Conservation (phyloP, 441 rosid genomes). For the Populus hybrid region DNA sequence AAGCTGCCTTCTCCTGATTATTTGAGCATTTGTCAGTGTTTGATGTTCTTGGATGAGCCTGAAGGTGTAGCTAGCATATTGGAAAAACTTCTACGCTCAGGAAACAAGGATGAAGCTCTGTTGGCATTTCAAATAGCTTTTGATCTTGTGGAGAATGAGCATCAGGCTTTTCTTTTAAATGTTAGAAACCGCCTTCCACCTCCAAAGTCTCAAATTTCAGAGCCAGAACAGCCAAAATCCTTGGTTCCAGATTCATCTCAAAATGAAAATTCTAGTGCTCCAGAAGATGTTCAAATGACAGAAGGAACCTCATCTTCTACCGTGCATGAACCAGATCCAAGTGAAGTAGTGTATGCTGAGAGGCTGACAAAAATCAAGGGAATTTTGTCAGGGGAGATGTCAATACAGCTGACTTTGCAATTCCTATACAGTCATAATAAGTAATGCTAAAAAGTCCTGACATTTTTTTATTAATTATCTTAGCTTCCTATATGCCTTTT, state of each 20-base stretch:
- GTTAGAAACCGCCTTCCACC: constrained; percentile 74
- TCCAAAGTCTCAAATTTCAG: constrained; percentile 58
- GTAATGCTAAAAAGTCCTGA: constrained; percentile 35
- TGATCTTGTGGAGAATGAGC: constrained; percentile 98
- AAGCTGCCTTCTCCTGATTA: constrained; percentile 92
- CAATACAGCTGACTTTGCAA: constrained; percentile 87
- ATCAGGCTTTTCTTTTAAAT: constrained; percentile 92
- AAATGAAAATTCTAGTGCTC: constrained; percentile 46
- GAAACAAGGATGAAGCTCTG: constrained; percentile 77
- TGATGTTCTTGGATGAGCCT: constrained; percentile 95
- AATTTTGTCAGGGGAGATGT: constrained; percentile 91
- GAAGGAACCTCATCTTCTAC: constrained; percentile 54
- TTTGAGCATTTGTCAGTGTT: constrained; percentile 93
- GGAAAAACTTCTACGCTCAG: constrained; percentile 90
- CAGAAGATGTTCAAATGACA: constrained; percentile 73
- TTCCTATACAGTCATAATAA: constrained; percentile 93
- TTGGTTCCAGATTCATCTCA: constrained; percentile 41
- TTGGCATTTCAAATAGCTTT: constrained; percentile 90
- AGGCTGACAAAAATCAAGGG: too few relatives aligned
- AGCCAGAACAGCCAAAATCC: constrained; percentile 45
- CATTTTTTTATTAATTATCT: neutral
- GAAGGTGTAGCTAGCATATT: constrained; percentile 76
- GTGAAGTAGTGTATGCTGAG: constrained; percentile 66
- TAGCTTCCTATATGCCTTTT: neutral
- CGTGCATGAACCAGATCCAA: constrained; percentile 50